Percentiles rank a stretch among this genome's conserved stretches.
Evolutionary conservation across 1,284 basidiomycete species (phyloP).

Genomic region (Albatrellus sp.): DNA sequence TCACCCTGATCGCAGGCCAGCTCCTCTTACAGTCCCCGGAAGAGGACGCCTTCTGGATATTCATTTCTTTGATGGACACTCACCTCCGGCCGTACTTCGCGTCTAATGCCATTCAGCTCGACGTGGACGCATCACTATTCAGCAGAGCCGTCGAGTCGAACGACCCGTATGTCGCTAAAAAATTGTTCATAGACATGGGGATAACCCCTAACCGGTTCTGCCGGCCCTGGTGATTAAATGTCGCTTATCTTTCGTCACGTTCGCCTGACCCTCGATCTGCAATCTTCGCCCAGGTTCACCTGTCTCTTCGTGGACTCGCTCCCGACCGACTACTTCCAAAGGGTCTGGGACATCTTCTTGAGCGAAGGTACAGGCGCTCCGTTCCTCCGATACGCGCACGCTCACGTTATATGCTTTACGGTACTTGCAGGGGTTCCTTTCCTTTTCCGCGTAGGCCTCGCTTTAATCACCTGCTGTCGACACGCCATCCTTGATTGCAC

Average conservation of each 20-base stretch:
- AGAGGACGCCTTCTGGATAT: conserved; percentile 92
- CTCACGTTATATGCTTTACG: conserved; percentile 26
- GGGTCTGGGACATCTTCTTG: conserved; percentile 84
- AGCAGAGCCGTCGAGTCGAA: conserved; percentile 57
- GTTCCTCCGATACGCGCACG: not conserved
- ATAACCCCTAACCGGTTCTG: conserved; percentile 47
- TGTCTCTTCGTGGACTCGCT: conserved; percentile 67
- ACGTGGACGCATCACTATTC: conserved; percentile 74
- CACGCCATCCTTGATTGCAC: conserved; percentile 41
- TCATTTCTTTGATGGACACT: conserved; percentile 74
- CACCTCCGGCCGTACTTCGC: conserved; percentile 76
- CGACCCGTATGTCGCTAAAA: conserved; percentile 54
- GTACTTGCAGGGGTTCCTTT: conserved; percentile 73
- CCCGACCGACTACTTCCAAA: conserved; percentile 64
- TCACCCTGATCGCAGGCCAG: conserved; percentile 69
- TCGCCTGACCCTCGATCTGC: conserved; percentile 1
- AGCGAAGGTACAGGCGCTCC: conserved; percentile 53
- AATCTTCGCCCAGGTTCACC: conserved; percentile 37
- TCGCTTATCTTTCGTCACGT: not conserved
- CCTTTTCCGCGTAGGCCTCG: conserved; percentile 71
- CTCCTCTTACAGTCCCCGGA: conserved; percentile 75
- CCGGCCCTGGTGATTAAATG: conserved; percentile 41
- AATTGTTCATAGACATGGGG: conserved; percentile 53
- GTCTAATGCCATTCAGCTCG: conserved; percentile 56
- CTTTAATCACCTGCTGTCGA: conserved; percentile 57